Evolutionary conservation across 1,284 basidiomycete species (phyloP).

Genomic region (Sporisorium sorghi): DNA sequence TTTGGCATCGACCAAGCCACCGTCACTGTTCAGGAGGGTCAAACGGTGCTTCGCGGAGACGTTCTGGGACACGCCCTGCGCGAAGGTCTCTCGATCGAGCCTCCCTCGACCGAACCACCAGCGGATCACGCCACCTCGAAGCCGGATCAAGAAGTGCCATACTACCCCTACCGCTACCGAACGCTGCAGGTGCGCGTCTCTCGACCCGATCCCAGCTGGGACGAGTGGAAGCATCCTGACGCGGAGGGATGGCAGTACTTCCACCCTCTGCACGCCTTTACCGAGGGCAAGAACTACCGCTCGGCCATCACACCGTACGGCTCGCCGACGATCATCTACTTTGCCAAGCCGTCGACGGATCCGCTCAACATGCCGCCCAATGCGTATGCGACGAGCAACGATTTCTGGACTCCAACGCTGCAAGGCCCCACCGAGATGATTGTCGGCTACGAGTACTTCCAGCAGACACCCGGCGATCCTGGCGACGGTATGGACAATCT

Average conservation of each 20-base stretch:
- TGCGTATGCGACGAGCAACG: conserved; percentile 49
- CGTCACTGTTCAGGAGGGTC: conserved; percentile 31
- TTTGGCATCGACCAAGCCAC: conserved; percentile 48
- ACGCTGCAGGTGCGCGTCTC: conserved; percentile 57
- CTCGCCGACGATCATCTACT: conserved; percentile 52
- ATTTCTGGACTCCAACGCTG: conserved; percentile 51
- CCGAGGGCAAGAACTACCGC: conserved; percentile 45
- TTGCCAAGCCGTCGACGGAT: conserved; percentile 44
- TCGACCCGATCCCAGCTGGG: conserved; percentile 49
- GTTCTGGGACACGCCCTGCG: conserved; percentile 50
- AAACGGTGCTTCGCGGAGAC: conserved; percentile 48
- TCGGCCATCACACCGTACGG: conserved; percentile 50
- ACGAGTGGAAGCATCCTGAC: conserved; percentile 46
- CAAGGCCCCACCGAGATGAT: conserved; percentile 52
- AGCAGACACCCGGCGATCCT: conserved; percentile 55
- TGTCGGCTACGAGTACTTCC: conserved; percentile 54
- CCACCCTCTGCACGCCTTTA: conserved; percentile 57
- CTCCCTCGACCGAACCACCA: conserved; percentile 46
- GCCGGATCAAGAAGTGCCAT: conserved; percentile 34
- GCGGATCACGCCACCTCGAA: conserved; percentile 44
- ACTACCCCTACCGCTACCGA: conserved; percentile 57
- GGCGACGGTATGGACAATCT: conserved; percentile 60
- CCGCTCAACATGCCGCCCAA: conserved; percentile 43
- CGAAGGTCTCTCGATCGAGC: conserved; percentile 33
- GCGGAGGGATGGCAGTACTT: conserved; percentile 58